Evolutionary conservation across 495 filamentous ascomycete species (phyloP), one percentile per base, ranked within the genome.

Genomic region (Letharia lupina): DNA sequence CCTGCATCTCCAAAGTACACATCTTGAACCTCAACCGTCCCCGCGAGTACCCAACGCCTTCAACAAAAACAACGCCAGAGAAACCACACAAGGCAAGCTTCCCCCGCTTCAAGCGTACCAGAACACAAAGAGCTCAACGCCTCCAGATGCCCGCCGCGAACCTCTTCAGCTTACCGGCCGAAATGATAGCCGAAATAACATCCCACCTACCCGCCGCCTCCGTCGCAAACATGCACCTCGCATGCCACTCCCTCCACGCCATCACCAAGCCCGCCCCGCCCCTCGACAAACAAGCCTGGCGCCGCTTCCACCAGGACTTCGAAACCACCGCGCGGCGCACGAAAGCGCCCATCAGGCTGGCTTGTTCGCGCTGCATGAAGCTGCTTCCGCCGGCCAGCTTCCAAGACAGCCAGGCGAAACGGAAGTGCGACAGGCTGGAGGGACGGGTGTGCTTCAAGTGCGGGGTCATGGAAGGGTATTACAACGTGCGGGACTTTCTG

Each of bases 321-420:
- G 60, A 62, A 37, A 2, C 15, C 15, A 10, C 7, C 28, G 37
- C 45, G 4, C 40, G 39, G 16, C 42, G 28, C 60, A 61, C 40
- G 7, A 37, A 37, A 4, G 9, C 28, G 18, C 41, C 60, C 41
- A 33, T 47, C 15, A 13, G 11, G 0, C 45, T 62, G 0, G 28
- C 20, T 23, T 62, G 60, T 42, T 37, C 33, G 18, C 11, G 40
- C 8, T 62, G 60, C 60, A 20, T 62, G 60, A 20, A 37, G 18
- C 28, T 62, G 8, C 42, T 48, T 4, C 3, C 8, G 11, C 39
- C 41, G 8, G 13, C 16, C 6, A 8, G 41, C 5, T 62, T 35
- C 9, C 60, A 62, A 12, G 60, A 62, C 41, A 47, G 41, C 31
- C 42, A 62, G 40, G 40, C 60, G 4, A 62, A 48, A 16, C 28